Evolutionary conservation across 495 filamentous ascomycete species (phyloP).

Genomic region (Delitschia confertaspora): DNA sequence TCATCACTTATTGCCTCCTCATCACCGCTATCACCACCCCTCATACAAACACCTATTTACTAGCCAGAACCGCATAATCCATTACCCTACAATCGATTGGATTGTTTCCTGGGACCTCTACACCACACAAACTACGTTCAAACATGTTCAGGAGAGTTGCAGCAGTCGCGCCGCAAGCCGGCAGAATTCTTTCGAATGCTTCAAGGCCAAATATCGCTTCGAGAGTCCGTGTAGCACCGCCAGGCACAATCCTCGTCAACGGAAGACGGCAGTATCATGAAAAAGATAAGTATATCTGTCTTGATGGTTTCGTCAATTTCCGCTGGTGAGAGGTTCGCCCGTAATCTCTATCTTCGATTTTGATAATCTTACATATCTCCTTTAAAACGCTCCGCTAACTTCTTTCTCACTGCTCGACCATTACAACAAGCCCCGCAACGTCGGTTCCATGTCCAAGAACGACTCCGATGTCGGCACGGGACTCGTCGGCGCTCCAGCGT

Average conservation of each 20-base stretch:
- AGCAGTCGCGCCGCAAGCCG: conserved; percentile 15
- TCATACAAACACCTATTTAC: no score
- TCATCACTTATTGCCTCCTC: conserved; percentile 8
- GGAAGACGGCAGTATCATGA: conserved; percentile 50
- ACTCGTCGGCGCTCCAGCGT: conserved; percentile 87
- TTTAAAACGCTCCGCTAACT: conserved; percentile 32
- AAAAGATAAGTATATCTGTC: conserved; percentile 46
- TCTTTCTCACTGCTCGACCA: conserved; percentile 65
- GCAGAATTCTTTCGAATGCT: conserved; percentile 19
- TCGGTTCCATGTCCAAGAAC: conserved; percentile 82
- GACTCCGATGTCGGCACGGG: conserved; percentile 90
- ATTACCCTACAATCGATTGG: background rate
- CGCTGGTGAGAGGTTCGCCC: no score
- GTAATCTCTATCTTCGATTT: background rate
- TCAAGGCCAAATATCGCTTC: conserved; percentile 24
- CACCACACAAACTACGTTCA: conserved; percentile 1
- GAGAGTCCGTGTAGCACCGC: conserved; percentile 20
- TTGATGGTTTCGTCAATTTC: background rate
- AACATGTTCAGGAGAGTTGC: conserved; percentile 27
- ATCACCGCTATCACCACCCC: conserved; percentile 14
- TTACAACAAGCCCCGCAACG: conserved; percentile 87
- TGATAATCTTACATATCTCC: conserved; percentile 11
- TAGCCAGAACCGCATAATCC: no score
- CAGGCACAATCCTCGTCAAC: conserved; percentile 11
- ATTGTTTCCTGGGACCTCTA: background rate